These are phyloP conservation scores for Apophysomyces trapeziformis DNA, from an alignment of 371 early-diverging fungal species.

Conservation along the genomic window DNA sequence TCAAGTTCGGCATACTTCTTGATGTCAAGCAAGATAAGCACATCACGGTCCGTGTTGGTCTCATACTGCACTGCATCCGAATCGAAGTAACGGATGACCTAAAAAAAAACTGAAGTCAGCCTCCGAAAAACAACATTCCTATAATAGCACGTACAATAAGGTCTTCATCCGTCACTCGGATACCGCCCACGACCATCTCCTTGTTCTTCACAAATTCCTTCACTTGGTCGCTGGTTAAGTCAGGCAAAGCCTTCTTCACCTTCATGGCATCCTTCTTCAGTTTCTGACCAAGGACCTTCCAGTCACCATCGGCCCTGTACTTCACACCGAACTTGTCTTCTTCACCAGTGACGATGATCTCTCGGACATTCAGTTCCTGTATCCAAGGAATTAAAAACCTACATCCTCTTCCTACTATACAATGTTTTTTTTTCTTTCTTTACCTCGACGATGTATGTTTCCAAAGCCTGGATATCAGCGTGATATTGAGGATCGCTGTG, in stretches of 20 bases:
- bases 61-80: conserved; percentile 66
- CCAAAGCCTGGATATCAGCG: conserved; percentile 82
- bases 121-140: neutral
- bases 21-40: conserved; percentile 91
- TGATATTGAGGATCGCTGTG: conserved; percentile 88
- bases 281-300: conserved; percentile 87
- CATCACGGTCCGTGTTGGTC: conserved; percentile 82
- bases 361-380: conserved; percentile 94
- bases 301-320: conserved; percentile 91
- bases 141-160: conserved; percentile 54
- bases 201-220: conserved; percentile 77
- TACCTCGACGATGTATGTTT: conserved; percentile 85
- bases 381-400: no score
- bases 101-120: conserved; percentile 36
- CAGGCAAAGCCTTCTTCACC: conserved; percentile 89
- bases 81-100: conserved; percentile 74
- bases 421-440: conserved; percentile 70
- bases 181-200: conserved; percentile 79
- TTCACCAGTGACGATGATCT: conserved; percentile 84
- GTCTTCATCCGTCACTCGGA: conserved; percentile 82
- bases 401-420: conserved; percentile 7
- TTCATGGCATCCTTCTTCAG: conserved; percentile 88
- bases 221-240: conserved; percentile 78
- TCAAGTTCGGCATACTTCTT: conserved; percentile 82
- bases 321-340: conserved; percentile 93